Evolutionary conservation across 345 rosid species (phyloP), one percentile per base, ranked within the genome.

Genomic region (Acer yangbiense): DNA sequence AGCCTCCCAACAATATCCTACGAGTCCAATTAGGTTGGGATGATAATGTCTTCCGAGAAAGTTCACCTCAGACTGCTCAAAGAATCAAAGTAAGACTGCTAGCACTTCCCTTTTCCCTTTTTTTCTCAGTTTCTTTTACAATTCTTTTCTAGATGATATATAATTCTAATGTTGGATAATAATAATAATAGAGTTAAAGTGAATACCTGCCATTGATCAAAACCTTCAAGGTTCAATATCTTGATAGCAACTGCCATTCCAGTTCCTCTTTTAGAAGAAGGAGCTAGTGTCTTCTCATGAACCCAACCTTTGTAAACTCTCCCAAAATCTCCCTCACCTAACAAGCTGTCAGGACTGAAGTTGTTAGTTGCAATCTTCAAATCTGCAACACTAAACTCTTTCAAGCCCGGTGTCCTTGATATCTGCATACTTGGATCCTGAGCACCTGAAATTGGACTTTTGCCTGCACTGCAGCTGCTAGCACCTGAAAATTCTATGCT

Each of bases 311-410:
- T 92, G 82, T 79, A 95, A 63, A 95, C 98, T 69, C 76, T 89
- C 1, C 98, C 98, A 16, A 93, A 95, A 13, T 93, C 94, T 39
- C 98, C 98, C 79, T 92, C 89, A 2, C 97, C 98, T 86, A 95
- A 77, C 79, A 90, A 66, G 75, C 89, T 70, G 46, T 95, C 97
- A 57, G 89, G 9, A 69, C 72, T 87, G 77, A 95, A 93, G 75
- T 85, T 90, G 83, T 74, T 92, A 0, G 97, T 90, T 1, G 97
- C 92, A 1, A 71, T 74, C 79, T 77, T 90, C 80, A 93, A 77
- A 48, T 93, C 98, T 57, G 85, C 69, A 82, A 94, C 85, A 64
- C 73, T 87, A 57, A 1, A 57, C n/a, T n/a, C 62, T 20, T 20
- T 57, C 62, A 57, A 20, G 21, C 62, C 62, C 0, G 62, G 2